phyloP scores from a whole-genome alignment of 1,139 yeast genomes.

The Suhomyces bokatorum region DNA sequence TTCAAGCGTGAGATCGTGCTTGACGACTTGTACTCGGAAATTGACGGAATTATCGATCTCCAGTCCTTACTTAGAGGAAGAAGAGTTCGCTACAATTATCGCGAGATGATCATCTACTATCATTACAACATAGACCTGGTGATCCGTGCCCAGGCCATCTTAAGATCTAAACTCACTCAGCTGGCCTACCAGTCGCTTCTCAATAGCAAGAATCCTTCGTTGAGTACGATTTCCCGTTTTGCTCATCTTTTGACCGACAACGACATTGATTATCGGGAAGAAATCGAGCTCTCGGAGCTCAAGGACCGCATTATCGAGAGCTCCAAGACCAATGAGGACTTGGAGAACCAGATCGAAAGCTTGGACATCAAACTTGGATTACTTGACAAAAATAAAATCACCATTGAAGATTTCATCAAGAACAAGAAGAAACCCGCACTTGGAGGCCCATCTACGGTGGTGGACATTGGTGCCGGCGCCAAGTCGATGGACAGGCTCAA shows the following conservation, averaged over 20 bases:
- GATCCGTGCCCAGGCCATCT: conserved; percentile 69
- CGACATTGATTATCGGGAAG: conserved; percentile 75
- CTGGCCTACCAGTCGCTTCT: conserved; percentile 74
- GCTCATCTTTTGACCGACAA: conserved; percentile 75
- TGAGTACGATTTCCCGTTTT: conserved; percentile 74
- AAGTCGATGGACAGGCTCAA: conserved; percentile 35
- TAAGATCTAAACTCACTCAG: conserved; percentile 68
- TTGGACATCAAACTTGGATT: conserved; percentile 80
- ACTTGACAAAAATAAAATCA: conserved; percentile 74
- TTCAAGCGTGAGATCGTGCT: conserved; percentile 49
- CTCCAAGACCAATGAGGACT: conserved; percentile 62
- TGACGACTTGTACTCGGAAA: conserved; percentile 55
- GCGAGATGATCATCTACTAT: conserved; percentile 54
- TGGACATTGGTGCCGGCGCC: conserved; percentile 15
- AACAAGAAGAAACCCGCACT: conserved; percentile 47
- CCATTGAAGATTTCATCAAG: conserved; percentile 70
- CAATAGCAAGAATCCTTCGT: conserved; percentile 70
- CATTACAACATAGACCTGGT: conserved; percentile 54
- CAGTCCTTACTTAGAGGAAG: conserved; percentile 56
- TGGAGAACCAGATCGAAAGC: conserved; percentile 75
- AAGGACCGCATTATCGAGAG: conserved; percentile 68
- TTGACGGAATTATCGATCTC: conserved; percentile 38
- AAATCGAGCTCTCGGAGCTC: conserved; percentile 63
- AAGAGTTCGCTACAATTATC: conserved; percentile 35
- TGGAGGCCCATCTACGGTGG: conserved; percentile 20